Evolutionary conservation across 2,329 filamentous ascomycete species (phyloP), one percentile per base, ranked within the genome.

Genomic region (Pyrenophora seminiperda): DNA sequence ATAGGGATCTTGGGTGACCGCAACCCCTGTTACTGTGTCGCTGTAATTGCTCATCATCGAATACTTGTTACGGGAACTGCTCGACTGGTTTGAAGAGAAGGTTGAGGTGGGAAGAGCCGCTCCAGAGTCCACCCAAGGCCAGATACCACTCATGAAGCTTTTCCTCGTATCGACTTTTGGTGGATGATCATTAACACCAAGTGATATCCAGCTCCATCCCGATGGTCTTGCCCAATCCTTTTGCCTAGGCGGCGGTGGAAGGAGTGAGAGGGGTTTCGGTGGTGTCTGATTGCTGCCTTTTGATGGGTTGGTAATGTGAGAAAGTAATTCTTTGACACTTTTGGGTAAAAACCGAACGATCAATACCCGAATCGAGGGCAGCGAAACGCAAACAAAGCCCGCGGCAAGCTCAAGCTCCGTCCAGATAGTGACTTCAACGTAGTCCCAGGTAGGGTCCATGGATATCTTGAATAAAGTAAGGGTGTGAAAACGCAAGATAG

Each of bases 371-470:
- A 65, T 53, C 1, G 66, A 53, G 1, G 66, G 65, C 2, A 67
- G 53, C 3, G 57, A 66, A 20, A 63, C 58, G 34, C 63, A 67
- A 3, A 59, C 43, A 7, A 64, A 62, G 0, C 58, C 57, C 22
- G 62, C 50, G 3, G 52, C 58, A 9, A 67, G 61, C 33, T 68
- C 66, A 2, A 66, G 42, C 9, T 56, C 63, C 3, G 66, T 67
- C 63, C 64, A 68, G 3, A 65, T 54, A 1, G 54, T 56, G 6
- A 62, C 50, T 4, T 58, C 47, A 0, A 59, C 55, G 29, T 67
- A 67, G 36, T 66, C 59, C 63, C 61, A 68, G 2, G 66, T 68
- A 15, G 63, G 59, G 15, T 68, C 65, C 15, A 63, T 49, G 2
- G 58, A 63, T 10, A 63, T 60, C 10, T 59, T 58, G 45, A 67